These are phyloP conservation scores for Aspergillus chevalieri DNA, from an alignment of 2,329 filamentous ascomycete genomes.

Conservation along the genomic window DNA sequence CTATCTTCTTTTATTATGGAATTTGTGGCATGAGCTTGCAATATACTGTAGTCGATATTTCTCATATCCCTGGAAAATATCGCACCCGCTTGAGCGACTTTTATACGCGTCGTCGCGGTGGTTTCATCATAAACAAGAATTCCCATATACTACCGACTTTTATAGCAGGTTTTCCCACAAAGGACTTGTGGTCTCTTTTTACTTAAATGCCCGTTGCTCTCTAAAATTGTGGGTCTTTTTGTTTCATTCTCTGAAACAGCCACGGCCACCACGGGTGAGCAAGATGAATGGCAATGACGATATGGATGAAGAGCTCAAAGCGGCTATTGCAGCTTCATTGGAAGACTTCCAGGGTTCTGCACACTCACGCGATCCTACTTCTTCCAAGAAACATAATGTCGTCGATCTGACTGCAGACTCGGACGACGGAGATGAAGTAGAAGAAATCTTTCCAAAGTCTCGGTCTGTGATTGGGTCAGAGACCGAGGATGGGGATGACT, in stretches of 20 bases:
- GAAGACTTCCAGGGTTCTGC: conserved; percentile 5
- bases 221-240: neutral
- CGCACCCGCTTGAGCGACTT: too few species aligned
- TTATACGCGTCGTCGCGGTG: neutral
- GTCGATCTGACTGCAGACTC: conserved; percentile 32
- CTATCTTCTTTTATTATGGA: too few species aligned
- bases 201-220: too few species aligned
- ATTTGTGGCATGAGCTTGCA: too few species aligned
- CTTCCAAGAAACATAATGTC: conserved; percentile 8
- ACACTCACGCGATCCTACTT: neutral
- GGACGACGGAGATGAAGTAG: conserved; percentile 18
- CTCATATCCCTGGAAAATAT: too few species aligned
- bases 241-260: neutral
- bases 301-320: conserved; percentile 18
- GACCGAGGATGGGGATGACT: conserved; percentile 11
- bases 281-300: conserved; percentile 1
- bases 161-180: too few species aligned
- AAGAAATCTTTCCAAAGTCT: conserved; percentile 21
- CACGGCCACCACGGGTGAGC: too few species aligned
- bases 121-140: neutral
- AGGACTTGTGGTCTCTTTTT: too few species aligned
- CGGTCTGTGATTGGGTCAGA: conserved; percentile 22
- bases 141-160: neutral
- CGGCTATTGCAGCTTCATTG: conserved; percentile 19
- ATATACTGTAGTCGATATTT: too few species aligned